A percentile compares a stretch with the other conserved stretches of the same genome.
Evolutionary conservation across 2,329 filamentous ascomycete genomes (phyloP).

Genomic region (Exophiala calicioides): DNA sequence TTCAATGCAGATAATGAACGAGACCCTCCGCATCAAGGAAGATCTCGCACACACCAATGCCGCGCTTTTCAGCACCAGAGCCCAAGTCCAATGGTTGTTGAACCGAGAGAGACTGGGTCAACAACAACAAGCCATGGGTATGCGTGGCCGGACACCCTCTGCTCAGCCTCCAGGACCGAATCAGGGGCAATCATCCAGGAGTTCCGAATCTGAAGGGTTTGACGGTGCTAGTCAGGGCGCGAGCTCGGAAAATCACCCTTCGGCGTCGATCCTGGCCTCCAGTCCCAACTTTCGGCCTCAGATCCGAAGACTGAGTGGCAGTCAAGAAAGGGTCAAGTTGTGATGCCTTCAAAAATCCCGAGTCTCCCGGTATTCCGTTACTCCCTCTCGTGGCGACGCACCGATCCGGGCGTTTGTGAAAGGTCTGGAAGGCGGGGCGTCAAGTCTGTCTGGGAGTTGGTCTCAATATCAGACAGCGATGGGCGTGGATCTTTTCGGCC

Average conservation of each 20-base stretch:
- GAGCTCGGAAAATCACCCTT: conserved; percentile 17
- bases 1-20: conserved; percentile 64
- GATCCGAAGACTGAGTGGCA: conserved; percentile 21
- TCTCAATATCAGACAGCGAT: no score
- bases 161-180: conserved; percentile 18
- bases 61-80: conserved; percentile 58
- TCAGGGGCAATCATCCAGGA: conserved; percentile 12
- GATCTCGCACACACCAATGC: conserved; percentile 64
- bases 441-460: no score
- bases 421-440: no score
- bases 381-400: no score
- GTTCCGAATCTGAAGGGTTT: conserved; percentile 21
- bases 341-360: no score
- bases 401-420: no score
- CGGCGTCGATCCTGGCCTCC: conserved; percentile 9
- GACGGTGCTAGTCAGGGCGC: conserved; percentile 13
- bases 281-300: conserved; percentile 26
- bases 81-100: conserved; percentile 65
- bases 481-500: no score
- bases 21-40: conserved; percentile 62
- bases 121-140: conserved; percentile 25
- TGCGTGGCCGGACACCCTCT: conserved; percentile 24
- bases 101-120: conserved; percentile 50
- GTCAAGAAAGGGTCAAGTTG: conserved; percentile 27
- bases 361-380: no score